These are phyloP conservation scores for Starmerella lactis-condensi DNA, from an alignment of 805 yeast genomes.

Conservation along the genomic window DNA sequence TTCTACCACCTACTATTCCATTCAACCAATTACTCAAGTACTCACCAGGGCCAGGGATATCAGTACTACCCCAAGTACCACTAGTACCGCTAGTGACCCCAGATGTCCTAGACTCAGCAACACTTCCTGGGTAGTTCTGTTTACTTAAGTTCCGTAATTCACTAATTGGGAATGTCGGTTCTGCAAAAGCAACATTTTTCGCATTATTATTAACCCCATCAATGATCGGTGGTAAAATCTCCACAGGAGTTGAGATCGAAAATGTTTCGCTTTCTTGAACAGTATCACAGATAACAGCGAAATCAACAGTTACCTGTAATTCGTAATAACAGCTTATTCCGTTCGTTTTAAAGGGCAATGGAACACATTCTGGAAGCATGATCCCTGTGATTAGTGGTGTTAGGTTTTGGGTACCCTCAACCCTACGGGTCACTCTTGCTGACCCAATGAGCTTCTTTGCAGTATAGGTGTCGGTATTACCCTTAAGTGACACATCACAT, in stretches of 20 bases:
- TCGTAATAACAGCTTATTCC: slow-evolving; percentile 1
- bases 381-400: slow-evolving; percentile 1
- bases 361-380: slow-evolving; percentile 1
- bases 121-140: neutral
- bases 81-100: neutral
- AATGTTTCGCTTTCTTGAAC: neutral
- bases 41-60: slow-evolving; percentile 1
- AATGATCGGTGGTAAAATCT: slow-evolving; percentile 6
- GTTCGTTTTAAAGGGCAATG: slow-evolving; percentile 3
- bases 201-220: slow-evolving; percentile 1
- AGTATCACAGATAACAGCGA: neutral
- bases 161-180: neutral
- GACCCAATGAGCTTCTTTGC: slow-evolving; percentile 2
- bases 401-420: slow-evolving; percentile 2
- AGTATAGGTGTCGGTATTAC: slow-evolving; percentile 2
- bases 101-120: neutral
- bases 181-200: neutral
- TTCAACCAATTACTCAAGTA: neutral
- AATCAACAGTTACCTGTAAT: slow-evolving; percentile 2
- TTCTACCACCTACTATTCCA: neutral
- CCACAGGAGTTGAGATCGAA: neutral
- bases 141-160: neutral
- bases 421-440: slow-evolving; percentile 3
- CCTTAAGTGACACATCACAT: slow-evolving; percentile 2
- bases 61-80: slow-evolving; percentile 1